Evolutionary conservation across 2,329 filamentous ascomycete genomes (phyloP), one percentile per base, ranked within the genome.

Genomic region (Endothia cerciana): DNA sequence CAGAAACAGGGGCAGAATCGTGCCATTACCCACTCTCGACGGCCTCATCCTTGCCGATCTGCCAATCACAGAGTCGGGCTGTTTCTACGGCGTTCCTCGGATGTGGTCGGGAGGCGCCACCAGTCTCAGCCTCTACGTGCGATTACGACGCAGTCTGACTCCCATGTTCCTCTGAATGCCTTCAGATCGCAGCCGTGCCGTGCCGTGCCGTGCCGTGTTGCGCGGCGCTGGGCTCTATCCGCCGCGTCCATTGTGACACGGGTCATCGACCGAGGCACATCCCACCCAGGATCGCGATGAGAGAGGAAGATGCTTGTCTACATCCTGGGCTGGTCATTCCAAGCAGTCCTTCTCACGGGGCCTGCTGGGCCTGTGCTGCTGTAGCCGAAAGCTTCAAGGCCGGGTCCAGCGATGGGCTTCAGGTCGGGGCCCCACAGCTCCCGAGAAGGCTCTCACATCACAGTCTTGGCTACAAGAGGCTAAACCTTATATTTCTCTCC

Each of bases 11-110:
- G 43, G 36, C 60, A 68, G 71, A 74, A 71, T 77, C 74, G 76
- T 72, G 73, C 73, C 73, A 78, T 75, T 72, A 73, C 73, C 76
- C 76, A 77, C 76, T 63, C 63, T 51, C 55, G 60, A 65, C 63
- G 69, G 68, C 66, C 60, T 64, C 55, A 69, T 64, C 60, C 65
- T 65, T 65, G 71, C 64, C 66, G 70, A 71, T 71, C 71, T 66
- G 70, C 70, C 69, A 68, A 73, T 70, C 71, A 68, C 69, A 67
- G 63, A 58, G 60, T 57, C 55, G 22, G 40, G 41, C 55, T 15
- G 66, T 43, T 38, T 53, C 47, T n/a, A 45, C 25, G 57, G 40
- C 40, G 28, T 43, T 45, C 17, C 38, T 33, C 40, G 40, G 40
- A 30, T 45, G 51, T 33, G 45, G 5, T 25, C 22, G 36, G 36